Evolutionary conservation across 257 asterid species (phyloP), one percentile per base, ranked within the genome.

Genomic region (Nicotiana knightiana): DNA sequence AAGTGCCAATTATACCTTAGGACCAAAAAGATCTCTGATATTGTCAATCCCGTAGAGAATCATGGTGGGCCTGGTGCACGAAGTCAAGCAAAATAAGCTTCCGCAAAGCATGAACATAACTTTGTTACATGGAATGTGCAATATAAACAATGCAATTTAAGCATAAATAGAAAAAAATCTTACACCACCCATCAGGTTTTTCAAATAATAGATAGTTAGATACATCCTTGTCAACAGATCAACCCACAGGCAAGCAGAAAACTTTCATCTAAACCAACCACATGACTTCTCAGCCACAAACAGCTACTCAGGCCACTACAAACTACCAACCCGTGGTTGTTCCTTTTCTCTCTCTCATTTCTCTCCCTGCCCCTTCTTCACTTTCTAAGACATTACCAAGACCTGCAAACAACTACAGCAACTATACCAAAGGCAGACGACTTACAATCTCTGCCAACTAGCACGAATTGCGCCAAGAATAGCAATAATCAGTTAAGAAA

Each of bases 1-100:
- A 7, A 26, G 26, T 17, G 16, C 62, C 57, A 59, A 39, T 65
- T 79, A 70, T 85, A 95, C 99, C 99, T 95, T 95, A 88, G 91
- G 97, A 71, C 99, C 99, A 30, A 92, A 93, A 90, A 95, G 99
- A 85, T 94, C 97, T 93, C 99, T 88, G 83, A 96, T 96, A 89
- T 96, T 94, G 80, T 94, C 95, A 73, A 93, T 88, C 67, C 97
- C 98, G 67, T 96, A 90, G 5, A 96, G 97, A 64, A 96, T 96
- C 98, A 96, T 94, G 3, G 99, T 94, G 57, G 99, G 99, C 81
- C 99, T 93, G 92, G 67, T 28, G 63, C 59, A 51, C 48, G 32
- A 85, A 18, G 79, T 73, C 70, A 6, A 26, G 64, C 64, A 46
- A 18, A 80, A 65, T 79, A 79, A 79, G 15, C 37, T 8, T 79